Percentiles rank a stretch among this genome's conserved stretches.
Conservation (phyloP, 2,329 filamentous ascomycete genomes). For the Emmonsia crescens region DNA sequence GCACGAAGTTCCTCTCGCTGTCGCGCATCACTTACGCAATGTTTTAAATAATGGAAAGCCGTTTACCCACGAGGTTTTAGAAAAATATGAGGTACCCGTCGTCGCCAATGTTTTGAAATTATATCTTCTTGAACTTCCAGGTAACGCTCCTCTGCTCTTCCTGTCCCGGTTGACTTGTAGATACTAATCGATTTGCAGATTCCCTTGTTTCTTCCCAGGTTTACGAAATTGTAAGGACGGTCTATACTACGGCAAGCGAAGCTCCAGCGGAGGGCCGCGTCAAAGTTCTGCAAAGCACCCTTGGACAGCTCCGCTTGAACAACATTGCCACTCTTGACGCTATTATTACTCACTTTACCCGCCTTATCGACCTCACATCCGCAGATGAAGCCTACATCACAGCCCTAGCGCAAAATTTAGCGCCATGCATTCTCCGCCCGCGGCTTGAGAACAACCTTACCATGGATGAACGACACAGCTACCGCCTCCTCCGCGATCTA, state of each 20-base stretch:
- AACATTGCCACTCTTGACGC: constrained; percentile 99
- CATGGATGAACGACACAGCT: constrained; percentile 88
- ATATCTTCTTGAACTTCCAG: constrained; percentile 87
- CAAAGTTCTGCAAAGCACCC: constrained; percentile 85
- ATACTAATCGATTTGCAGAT: constrained; percentile 45
- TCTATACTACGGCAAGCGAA: constrained; percentile 74
- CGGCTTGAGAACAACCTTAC: constrained; percentile 80
- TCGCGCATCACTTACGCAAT: constrained; percentile 73
- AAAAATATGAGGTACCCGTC: constrained; percentile 86
- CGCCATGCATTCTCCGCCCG: constrained; percentile 79
- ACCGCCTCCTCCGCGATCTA: constrained; percentile 80
- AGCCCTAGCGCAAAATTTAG: constrained; percentile 61
- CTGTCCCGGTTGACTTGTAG: neutral
- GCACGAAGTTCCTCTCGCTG: constrained; percentile 73
- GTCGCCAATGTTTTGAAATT: constrained; percentile 87
- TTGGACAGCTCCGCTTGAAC: constrained; percentile 85
- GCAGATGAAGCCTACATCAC: constrained; percentile 79
- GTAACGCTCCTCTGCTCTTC: constrained; percentile 41
- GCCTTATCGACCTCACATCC: constrained; percentile 90
- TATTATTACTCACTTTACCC: constrained; percentile 95
- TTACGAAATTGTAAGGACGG: constrained; percentile 96
- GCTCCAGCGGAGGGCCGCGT: constrained; percentile 68
- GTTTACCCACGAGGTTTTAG: constrained; percentile 63
- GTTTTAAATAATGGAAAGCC: constrained; percentile 79
- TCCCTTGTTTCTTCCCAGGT: constrained; percentile 97